These are phyloP conservation scores for Aureobasidium lini DNA, from an alignment of 2,329 filamentous ascomycete genomes.

Conservation along the genomic window DNA sequence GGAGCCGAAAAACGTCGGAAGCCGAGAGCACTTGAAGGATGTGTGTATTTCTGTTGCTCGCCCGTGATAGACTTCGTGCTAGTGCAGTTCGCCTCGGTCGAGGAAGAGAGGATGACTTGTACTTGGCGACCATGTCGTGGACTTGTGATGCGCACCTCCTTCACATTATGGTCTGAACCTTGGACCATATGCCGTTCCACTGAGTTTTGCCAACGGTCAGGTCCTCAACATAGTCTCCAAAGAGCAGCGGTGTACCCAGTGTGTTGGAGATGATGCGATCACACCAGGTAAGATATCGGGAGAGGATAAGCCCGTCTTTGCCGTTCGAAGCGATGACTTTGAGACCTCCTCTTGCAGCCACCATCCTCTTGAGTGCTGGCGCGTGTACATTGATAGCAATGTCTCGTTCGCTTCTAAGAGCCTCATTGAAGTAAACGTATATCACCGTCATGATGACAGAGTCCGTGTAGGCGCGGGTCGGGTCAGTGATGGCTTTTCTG, in stretches of 20 bases:
- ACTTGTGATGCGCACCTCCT: not conserved
- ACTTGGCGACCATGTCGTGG: too few species aligned
- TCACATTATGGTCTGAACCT: not conserved
- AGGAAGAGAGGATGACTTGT: too few species aligned
- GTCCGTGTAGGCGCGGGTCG: not conserved
- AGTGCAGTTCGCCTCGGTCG: too few species aligned
- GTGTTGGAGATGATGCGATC: not conserved
- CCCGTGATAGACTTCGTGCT: too few species aligned
- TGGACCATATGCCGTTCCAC: not conserved
- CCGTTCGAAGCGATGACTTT: not conserved
- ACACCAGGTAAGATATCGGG: not conserved
- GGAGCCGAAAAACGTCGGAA: too few species aligned
- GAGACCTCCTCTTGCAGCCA: not conserved
- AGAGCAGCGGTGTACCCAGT: not conserved
- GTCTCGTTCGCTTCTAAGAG: not conserved
- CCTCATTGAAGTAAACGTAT: not conserved
- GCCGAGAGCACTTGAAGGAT: not conserved
- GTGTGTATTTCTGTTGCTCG: not conserved
- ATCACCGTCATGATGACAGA: not conserved
- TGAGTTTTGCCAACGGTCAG: not conserved
- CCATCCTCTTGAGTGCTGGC: constrained; percentile 1
- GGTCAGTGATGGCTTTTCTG: not conserved
- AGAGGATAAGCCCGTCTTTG: not conserved
- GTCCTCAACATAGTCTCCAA: not conserved
- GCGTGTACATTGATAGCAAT: not conserved